Evolutionary conservation across 163 green algal species (phyloP), one percentile per base, ranked within the genome.

Genomic region (Chlamydomonas reinhardtii): DNA sequence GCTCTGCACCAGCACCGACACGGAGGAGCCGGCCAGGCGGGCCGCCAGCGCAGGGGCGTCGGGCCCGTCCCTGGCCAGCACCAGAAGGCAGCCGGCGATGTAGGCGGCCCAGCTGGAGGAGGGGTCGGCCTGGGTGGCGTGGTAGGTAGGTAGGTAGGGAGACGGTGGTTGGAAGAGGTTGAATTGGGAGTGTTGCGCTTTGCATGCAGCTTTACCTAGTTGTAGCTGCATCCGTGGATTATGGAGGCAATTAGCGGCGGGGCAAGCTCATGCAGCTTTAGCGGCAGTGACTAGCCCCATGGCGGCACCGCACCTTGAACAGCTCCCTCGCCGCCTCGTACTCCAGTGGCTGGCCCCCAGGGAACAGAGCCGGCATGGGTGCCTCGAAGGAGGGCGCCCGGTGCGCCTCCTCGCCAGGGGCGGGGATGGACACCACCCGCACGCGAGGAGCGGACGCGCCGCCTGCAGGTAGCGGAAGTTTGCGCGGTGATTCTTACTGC

Each of bases 21-120:
- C 70, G 70, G 70, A 70, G 54, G 66, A 71, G 69, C 9, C 2
- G 17, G 80, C 80, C 54, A 86, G 80, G 5, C 70, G 69, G 56
- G 80, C 34, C 15, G 80, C 70, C 34, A 79, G 9, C n/a, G 69
- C 56, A 14, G 68, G 6, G 8, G 52, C 34, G 35, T 73, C 80
- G 12, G 79, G 79, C 37, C 71, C 56, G 25, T 85, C 85, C 61
- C 78, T 90, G 64, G 92, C 93, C 52, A 99, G 93, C 82, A 98
- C 96, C 72, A 98, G 82, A 72, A 99, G 70, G 59, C 92, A 92
- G 31, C 97, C 98, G 25, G 90, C 96, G 24, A 99, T 91, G 78
- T 99, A 99, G 5, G 95, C 97, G 20, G 96, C 94, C 97, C 97
- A 99, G 56, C 56, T 64, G 29, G 76, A 83, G 34, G 84, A 66